phyloP scores from a whole-genome alignment of 768 basidiomycete species.

The Hericium rajendrae region DNA sequence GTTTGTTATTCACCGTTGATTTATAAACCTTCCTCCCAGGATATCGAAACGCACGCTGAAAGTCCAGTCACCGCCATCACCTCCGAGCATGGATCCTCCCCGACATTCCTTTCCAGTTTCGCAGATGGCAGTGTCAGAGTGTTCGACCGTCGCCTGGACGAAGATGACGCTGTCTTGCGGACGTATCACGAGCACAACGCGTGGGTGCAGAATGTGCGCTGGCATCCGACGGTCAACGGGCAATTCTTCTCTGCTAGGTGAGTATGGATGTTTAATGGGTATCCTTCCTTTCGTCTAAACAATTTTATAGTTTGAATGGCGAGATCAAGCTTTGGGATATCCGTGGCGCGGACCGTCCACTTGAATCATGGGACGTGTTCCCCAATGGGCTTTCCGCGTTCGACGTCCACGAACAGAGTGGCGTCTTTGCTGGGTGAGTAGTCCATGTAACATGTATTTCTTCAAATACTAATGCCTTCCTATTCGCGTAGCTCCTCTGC shows the following conservation, averaged over 20 bases:
- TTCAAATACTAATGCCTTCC: background rate
- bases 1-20: background rate
- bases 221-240: conserved; percentile 58
- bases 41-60: conserved; percentile 81
- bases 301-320: conserved; percentile 61
- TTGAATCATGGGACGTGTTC: conserved; percentile 55
- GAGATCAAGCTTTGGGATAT: conserved; percentile 89
- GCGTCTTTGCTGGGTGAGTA: conserved; percentile 79
- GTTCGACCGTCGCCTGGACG: conserved; percentile 84
- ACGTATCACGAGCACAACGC: conserved; percentile 66
- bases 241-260: conserved; percentile 86
- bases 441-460: background rate
- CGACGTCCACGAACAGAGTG: conserved; percentile 76
- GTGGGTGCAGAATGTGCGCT: conserved; percentile 87
- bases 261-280: conserved; percentile 11
- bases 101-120: conserved; percentile 83
- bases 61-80: conserved; percentile 82
- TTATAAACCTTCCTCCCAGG: conserved; percentile 34
- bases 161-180: conserved; percentile 74
- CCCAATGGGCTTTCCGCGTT: conserved; percentile 72
- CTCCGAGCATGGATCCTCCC: conserved; percentile 66
- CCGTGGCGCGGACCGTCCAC: conserved; percentile 49
- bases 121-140: conserved; percentile 85
- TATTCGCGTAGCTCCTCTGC: conserved; percentile 30
- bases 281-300: background rate